Base-by-base conservation (phyloP, 2,329 filamentous ascomycete genomes). In the Pseudogymnoascus sp. region DNA sequence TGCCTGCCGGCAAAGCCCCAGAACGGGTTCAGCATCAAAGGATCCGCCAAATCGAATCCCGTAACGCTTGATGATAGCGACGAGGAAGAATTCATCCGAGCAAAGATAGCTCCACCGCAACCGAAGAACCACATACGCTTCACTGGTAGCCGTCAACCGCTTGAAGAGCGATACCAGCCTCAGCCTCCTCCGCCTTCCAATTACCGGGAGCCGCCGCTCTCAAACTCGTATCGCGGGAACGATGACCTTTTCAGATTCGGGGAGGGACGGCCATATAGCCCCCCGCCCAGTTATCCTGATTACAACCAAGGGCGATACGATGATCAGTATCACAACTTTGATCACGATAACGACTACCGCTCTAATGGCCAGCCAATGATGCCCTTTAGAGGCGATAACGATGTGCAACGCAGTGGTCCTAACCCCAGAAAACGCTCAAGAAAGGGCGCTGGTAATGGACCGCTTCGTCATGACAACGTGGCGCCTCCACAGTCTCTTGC, bases 21-120 rank as follows among this genome's bases (percentile, higher is more conserved):
- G 40, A 66, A 66, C 23, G 64, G 65, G 12, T 72, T 71, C 60
- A 70, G 63, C 31, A 72, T 72, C 62, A 73, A 72, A 50, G 72
- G 72, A 8, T 68, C 67, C 44, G 70, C 70, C 38, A 42, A 62
- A 7, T 68, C 66, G 25, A 67, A 73, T 60, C 70, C 70, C 5
- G 71, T 72, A 31, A 64, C 62, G 6, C 50, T 73, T 44, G 70
- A 72, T 44, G 69, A 72, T 28, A 69, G 67, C 38, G 70, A 70
- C 61, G 69, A 71, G 25, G 68, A 69, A 23, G 44, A 21, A 23
- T 74, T 73, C 53, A 69, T 73, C 60, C 68, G 68, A 35, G 66
- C 70, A 4, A 70, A 68, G 35, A 62, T 72, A 38, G 65, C 64
- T 16, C 59, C 33, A 60, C 59, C 37, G 5, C 37, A 53, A 56